These are phyloP conservation scores for Coprinopsis strossmayeri DNA, from an alignment of 768 basidiomycete species.

Conservation along the genomic window DNA sequence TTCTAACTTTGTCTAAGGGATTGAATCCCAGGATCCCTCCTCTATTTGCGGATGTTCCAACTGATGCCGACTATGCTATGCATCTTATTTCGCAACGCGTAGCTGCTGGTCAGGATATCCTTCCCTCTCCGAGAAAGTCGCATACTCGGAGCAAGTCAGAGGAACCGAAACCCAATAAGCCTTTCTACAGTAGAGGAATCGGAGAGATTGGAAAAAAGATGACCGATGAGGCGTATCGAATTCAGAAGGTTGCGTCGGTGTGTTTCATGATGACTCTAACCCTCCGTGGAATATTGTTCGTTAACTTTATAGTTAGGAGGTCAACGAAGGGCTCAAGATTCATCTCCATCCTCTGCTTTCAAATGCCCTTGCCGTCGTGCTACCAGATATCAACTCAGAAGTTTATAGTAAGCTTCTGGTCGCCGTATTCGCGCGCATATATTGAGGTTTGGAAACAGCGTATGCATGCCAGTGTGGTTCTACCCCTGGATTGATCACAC, in stretches of 20 bases:
- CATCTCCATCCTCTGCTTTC: slow-evolving; percentile 15
- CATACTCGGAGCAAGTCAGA: slow-evolving; percentile 9
- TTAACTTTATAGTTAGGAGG: too few species aligned
- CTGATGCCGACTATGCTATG: slow-evolving; percentile 68
- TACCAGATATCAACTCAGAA: slow-evolving; percentile 17
- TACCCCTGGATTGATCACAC: slow-evolving; percentile 51
- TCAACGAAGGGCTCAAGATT: background rate
- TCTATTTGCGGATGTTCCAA: slow-evolving; percentile 48
- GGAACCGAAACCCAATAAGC: slow-evolving; percentile 11
- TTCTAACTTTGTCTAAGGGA: too few species aligned
- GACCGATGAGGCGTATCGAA: slow-evolving; percentile 33
- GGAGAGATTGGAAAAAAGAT: slow-evolving; percentile 39
- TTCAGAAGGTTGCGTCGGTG: slow-evolving; percentile 30
- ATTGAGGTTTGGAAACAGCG: slow-evolving; percentile 26
- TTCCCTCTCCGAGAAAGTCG: slow-evolving; percentile 18
- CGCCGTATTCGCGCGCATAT: background rate
- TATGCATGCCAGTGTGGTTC: slow-evolving; percentile 55
- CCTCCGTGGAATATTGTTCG: background rate
- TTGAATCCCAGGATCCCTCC: slow-evolving; percentile 41
- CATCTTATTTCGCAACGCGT: slow-evolving; percentile 57
- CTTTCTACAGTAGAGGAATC: background rate
- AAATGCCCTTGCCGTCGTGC: slow-evolving; percentile 15
- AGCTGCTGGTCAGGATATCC: slow-evolving; percentile 44
- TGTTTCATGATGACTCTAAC: background rate
- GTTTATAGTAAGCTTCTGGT: slow-evolving; percentile 25